Evolutionary conservation across 1,139 yeast species (phyloP), one percentile per base, ranked within the genome.

Genomic region (Suhomyces taliae): DNA sequence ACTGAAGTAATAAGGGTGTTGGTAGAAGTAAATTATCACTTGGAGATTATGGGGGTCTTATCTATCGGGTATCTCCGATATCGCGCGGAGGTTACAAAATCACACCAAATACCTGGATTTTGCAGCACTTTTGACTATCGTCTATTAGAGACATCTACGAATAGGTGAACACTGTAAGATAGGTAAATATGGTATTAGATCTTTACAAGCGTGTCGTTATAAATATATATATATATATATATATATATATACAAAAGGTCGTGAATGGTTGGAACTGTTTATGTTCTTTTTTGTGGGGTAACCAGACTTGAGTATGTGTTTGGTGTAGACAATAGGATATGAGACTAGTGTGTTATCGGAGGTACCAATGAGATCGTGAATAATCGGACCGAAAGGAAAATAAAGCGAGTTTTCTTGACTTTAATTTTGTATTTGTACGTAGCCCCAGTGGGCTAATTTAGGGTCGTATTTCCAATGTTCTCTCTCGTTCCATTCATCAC

Each of bases 381-480:
- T 19, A 6, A 19, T 2, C 3, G 24, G 24, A 4, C 24, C 24
- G 4, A 3, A 3, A 19, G 4, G 4, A 19, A 2, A 6, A 19
- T 19, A 4, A 3, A 19, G 24, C 3, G 24, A 6, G 24, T 6
- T 19, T 19, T 2, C 15, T 19, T 4, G 32, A 29, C 3, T 6
- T 29, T 9, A 29, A 7, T 29, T 29, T 9, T 9, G 6, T 26
- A 27, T n/a, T 11, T 15, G 36, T 8, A 12, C 8, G 40, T 40
- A 62, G 15, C 29, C 38, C 69, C 70, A 66, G 43, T 56, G 62
- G 6, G 48, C 34, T 9, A 46, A 40, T 29, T 48, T 51, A 1
- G 51, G 46, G 41, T 64, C 62, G 48, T 66, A 68, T 33, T 41
- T 54, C 74, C 74, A 69, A 27, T 41, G 34, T 1, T 40, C 29